Evolutionary conservation across 140 eudicot genomes (phyloP), one percentile per base, ranked within the genome.

Genomic region (Erigeron philadelphicus): DNA sequence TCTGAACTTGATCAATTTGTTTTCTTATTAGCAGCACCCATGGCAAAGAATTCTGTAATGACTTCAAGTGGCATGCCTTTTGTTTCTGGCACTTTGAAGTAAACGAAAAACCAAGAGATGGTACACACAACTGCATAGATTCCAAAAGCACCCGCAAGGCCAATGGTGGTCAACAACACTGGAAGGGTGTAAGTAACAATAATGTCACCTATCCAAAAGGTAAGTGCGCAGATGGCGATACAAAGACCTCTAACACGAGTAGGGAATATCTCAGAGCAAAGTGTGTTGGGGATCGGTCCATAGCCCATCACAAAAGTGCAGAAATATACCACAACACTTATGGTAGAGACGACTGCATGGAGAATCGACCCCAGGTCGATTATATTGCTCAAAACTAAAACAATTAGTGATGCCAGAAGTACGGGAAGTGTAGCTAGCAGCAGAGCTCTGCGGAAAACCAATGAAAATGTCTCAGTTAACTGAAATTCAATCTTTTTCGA

Each of bases 41-140:
- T 85, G 12, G 92, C 89, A 6, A 93, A 93, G 86, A 93, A 93
- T 76, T 93, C 99, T 9, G 97, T 83, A 66, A 93, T 93, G 75
- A 93, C 99, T 80, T 93, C 99, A 71, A 93, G 97, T 38, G 99
- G 99, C 99, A 93, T 93, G 15, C 99, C 99, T 77, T 93, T 93
- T 15, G 99, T 93, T 77, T 93, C 99, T 0, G 99, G 99, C 18
- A 93, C 99, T 76, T 70, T 93, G 18, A 87, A 62, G 84, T 66
- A 93, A 31, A 89, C 90, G 19, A 93, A 93, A 49, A 87, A 63
- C 99, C 99, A 93, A 12, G 96, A 82, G 8, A 93, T 50, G 52
- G 83, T 43, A 70, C 99, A 93, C 8, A 93, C 96, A 3, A 87
- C 40, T 4, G 97, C 95, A 15, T 93, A 93, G 45, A 87, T 85